Base-by-base conservation (phyloP, 2,329 filamentous ascomycete genomes). In the Hypoxylon sp. region DNA sequence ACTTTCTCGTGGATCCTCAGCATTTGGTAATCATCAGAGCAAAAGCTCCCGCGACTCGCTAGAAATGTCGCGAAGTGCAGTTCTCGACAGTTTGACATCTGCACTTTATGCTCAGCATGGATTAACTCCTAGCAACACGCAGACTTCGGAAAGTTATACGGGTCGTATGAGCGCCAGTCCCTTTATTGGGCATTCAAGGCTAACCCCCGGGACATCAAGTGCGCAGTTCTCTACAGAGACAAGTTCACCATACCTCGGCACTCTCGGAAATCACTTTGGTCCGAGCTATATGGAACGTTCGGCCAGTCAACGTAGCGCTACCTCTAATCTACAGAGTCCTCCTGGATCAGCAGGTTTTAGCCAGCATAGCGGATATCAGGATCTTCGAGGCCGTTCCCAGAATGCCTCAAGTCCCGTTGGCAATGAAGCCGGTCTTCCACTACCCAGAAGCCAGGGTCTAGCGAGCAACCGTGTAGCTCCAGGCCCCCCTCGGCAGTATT, bases 31-130 rank as follows among this genome's bases (percentile, higher is more conserved):
- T 45, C 49, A 67, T 36, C 65, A 57, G 28, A 67, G 56, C 30
- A 70, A 59, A 45, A 36, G 41, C 21, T 53, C 61, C 13, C 56
- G 45, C 7, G 65, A 58, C 36, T 70, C 69, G 11, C 48, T 68
- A 5, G 68, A 72, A 49, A 50, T 63, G 14, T 75, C 75, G 17
- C 73, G 74, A 30, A 74, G 50, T 49, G 72, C 74, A 11, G 74
- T 76, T 9, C 73, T 77, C 53, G 73, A 76, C 21, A 74, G 65
- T 49, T 34, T 77, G 36, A 70, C 55, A 13, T 72, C 73, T 5
- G 67, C 75, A 7, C 53, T 77, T 5, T 71, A 72, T 51, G 74
- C 73, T 3, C 73, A 77, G 56, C 72, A 76, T 60, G 75, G 74
- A 3, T 51, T 74, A 21, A 11, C 51, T 5, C 60, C 55, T 1